Conservation (phyloP, 1,284 basidiomycete genomes). For the Heterobasidion irregulare region DNA sequence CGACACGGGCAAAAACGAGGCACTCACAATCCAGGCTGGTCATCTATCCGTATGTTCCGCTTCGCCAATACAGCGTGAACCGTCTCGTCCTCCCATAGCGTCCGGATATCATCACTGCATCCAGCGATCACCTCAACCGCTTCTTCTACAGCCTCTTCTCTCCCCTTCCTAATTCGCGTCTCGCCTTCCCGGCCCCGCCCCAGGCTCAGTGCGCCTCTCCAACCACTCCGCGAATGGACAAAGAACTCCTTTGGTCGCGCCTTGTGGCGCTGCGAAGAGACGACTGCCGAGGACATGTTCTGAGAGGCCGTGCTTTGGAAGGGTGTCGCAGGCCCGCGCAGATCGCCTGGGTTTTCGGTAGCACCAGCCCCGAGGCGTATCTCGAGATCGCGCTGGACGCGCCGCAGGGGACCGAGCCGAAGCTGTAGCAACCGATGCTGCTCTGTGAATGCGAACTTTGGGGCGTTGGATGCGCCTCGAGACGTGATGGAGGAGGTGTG, state of each 20-base stretch:
- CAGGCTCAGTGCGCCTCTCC: constrained; percentile 42
- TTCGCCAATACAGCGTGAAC: constrained; percentile 42
- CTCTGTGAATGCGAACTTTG: constrained; percentile 40
- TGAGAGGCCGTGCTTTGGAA: constrained; percentile 1
- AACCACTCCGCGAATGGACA: constrained; percentile 50
- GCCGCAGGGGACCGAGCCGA: constrained; percentile 47
- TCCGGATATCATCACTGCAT: constrained; percentile 50
- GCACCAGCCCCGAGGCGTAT: constrained; percentile 47
- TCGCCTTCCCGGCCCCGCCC: constrained; percentile 1
- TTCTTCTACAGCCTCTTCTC: constrained; percentile 28
- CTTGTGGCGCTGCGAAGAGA: constrained; percentile 7
- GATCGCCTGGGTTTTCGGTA: constrained; percentile 16
- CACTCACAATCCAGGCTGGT: constrained; percentile 59
- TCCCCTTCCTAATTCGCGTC: constrained; percentile 9
- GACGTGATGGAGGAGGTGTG: no score
- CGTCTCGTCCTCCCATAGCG: constrained; percentile 49
- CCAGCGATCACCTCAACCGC: constrained; percentile 45
- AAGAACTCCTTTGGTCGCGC: constrained; percentile 37
- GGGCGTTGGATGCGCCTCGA: neutral
- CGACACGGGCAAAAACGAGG: neutral
- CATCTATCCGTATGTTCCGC: constrained; percentile 40
- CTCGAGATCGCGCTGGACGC: constrained; percentile 56
- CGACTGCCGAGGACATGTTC: constrained; percentile 20
- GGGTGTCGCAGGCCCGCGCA: constrained; percentile 1
- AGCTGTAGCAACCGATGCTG: constrained; percentile 51